Evolutionary conservation across 2,329 filamentous ascomycete genomes (phyloP).

Genomic region (Blastomyces emzantsi): DNA sequence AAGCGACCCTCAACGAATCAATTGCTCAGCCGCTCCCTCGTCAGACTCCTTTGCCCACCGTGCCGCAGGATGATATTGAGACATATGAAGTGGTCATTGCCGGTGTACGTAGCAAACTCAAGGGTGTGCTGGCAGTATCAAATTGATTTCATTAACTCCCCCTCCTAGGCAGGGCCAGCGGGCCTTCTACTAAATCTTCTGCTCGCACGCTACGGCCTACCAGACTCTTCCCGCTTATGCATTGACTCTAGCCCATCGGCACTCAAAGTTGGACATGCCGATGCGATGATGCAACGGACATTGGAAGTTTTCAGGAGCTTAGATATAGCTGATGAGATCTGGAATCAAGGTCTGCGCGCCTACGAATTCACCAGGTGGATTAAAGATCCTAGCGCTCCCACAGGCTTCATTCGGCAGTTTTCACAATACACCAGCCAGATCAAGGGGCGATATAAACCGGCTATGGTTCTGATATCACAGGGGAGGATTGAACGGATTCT

Average conservation of each 20-base stretch:
- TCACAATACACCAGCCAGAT: constrained; percentile 42
- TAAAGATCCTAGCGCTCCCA: background rate
- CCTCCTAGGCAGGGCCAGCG: constrained; percentile 32
- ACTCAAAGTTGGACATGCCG: constrained; percentile 36
- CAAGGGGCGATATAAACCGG: constrained; percentile 11
- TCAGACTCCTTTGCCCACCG: constrained; percentile 19
- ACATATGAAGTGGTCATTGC: constrained; percentile 36
- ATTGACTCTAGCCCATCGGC: constrained; percentile 35
- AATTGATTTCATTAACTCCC: background rate
- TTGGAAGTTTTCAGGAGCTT: constrained; percentile 37
- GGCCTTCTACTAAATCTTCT: constrained; percentile 36
- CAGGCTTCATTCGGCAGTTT: constrained; percentile 5
- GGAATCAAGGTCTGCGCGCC: constrained; percentile 41
- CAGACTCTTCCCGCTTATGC: constrained; percentile 34
- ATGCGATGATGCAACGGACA: constrained; percentile 37
- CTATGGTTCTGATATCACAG: constrained; percentile 63
- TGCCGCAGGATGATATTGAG: constrained; percentile 16
- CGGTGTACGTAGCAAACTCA: constrained; percentile 22
- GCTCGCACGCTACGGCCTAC: constrained; percentile 38
- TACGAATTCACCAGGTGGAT: constrained; percentile 48
- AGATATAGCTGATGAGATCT: constrained; percentile 25
- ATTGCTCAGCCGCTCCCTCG: constrained; percentile 32
- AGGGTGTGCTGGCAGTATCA: background rate
- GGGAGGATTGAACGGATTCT: constrained; percentile 63
- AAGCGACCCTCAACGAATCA: constrained; percentile 10